Evolutionary conservation across 176 grass and related monocot genomes (phyloP), one percentile per base, ranked within the genome.

Genomic region (Elymus sibiricus): DNA sequence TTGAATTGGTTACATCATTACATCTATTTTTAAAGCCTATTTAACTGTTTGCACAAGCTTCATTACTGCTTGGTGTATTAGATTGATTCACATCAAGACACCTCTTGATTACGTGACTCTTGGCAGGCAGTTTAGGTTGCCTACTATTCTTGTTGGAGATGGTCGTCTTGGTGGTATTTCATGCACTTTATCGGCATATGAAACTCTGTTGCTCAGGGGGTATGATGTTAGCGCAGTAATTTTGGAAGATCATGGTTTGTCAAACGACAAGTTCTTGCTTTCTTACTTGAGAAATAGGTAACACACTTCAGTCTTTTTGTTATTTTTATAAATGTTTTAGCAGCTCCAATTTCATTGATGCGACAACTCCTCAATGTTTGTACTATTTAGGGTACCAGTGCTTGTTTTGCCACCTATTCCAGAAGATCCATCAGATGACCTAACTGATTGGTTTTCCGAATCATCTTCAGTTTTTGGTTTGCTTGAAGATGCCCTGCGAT

Each of bases 91-190:
- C 37, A 69, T 29, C 13, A 2, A 19, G 13, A 17, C 39, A 78
- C 10, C 63, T 10, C 6, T 27, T 78, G 13, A 70, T 86, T 74
- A 25, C 3, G 28, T 89, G 38, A 32, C 38, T 82, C 29, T 90
- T 86, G 39, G 31, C 90, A 98, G 93, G 74, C 88, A 93, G 65
- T 92, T 95, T 80, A 92, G 95, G 75, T 87, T 98, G 70, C 95
- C 95, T 64, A 90, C 78, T 38, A 82, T 98, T 84, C 91, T 98
- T 77, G 95, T 98, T 90, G 95, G 95, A 89, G 93, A 98, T 86
- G 95, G 95, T 4, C 87, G 86, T 75, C 85, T 98, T 55, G 95
- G 95, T 78, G 93, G 95, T 46, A 98, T 98, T 86, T 98, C 95
- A 64, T 88, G 91, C 60, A 98, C 95, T 86, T 89, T 98, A 83